A percentile compares a stretch with the other conserved stretches of the same genome.
Conservation (phyloP, 306 rosid genomes). For the Nissolia schottii region DNA sequence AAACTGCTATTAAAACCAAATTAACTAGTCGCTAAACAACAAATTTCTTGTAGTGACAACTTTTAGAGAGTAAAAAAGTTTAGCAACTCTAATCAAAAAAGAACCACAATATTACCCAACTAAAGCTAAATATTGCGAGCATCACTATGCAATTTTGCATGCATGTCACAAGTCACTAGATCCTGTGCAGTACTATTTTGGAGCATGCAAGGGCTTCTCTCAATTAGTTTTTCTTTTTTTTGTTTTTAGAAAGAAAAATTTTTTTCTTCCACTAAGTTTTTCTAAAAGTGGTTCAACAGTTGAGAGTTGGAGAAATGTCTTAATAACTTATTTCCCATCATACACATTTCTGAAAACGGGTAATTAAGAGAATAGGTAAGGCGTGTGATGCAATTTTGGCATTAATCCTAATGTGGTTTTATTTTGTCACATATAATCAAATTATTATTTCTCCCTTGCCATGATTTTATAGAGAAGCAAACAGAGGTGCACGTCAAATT, state of each 20-base stretch:
- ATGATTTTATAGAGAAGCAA: conserved; percentile 43
- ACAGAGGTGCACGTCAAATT: conserved; percentile 42
- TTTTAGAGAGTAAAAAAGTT: too few species aligned
- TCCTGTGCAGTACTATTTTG: conserved; percentile 9
- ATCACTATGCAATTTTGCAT: conserved; percentile 15
- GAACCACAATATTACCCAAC: too few species aligned
- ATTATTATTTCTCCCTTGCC: conserved; percentile 33
- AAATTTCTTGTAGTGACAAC: too few species aligned
- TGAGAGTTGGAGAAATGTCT: not conserved
- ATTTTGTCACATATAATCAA: not conserved
- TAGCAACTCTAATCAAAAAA: too few species aligned
- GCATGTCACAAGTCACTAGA: conserved; percentile 28
- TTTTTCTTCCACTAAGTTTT: not conserved
- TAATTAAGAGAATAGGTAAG: conserved; percentile 20
- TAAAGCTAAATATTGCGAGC: not conserved
- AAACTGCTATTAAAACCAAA: too few species aligned
- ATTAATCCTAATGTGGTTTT: conserved; percentile 30
- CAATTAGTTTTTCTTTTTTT: not conserved
- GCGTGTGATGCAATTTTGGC: conserved; percentile 30
- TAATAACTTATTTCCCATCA: not conserved
- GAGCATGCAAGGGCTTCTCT: not conserved
- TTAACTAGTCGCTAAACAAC: too few species aligned
- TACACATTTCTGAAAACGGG: not conserved
- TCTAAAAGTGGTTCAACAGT: not conserved
- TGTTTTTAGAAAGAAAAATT: too few species aligned